Evolutionary conservation across 495 filamentous ascomycete species (phyloP).

Genomic region (Penicillium arizonense): DNA sequence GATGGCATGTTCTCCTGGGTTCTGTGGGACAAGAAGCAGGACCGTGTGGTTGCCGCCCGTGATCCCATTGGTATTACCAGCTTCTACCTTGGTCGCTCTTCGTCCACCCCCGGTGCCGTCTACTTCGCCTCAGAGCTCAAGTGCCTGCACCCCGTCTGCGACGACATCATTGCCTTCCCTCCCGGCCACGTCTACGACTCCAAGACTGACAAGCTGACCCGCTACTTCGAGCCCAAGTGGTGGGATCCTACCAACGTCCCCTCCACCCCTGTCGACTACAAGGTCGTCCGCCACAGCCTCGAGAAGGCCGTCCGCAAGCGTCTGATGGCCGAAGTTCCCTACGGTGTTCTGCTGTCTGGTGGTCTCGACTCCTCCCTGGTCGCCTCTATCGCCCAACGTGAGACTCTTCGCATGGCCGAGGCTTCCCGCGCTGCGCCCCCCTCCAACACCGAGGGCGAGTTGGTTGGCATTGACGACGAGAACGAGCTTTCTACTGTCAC

Average conservation of each 20-base stretch:
- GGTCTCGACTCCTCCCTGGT: constrained; percentile 95
- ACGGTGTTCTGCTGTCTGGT: constrained; percentile 92
- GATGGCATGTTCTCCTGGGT: constrained; percentile 99
- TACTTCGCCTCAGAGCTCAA: constrained; percentile 98
- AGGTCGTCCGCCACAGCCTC: constrained; percentile 71
- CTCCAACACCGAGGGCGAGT: constrained; percentile 53
- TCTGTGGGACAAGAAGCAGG: constrained; percentile 87
- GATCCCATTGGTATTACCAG: constrained; percentile 97
- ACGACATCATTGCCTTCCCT: constrained; percentile 90
- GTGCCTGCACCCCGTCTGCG: constrained; percentile 88
- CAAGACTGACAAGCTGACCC: constrained; percentile 70
- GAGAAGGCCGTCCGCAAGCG: constrained; percentile 94
- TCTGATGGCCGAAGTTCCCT: constrained; percentile 97
- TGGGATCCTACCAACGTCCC: constrained; percentile 82
- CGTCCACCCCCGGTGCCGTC: constrained; percentile 73
- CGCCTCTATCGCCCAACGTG: constrained; percentile 90
- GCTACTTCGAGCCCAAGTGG: constrained; percentile 92
- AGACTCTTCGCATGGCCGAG: constrained; percentile 73
- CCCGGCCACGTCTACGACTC: constrained; percentile 97
- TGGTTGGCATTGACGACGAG: constrained; percentile 92
- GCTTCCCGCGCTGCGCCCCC: constrained; percentile 39
- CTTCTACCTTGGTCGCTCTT: constrained; percentile 92
- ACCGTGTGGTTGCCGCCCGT: constrained; percentile 88
- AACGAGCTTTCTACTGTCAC: constrained; percentile 89
- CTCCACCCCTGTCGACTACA: constrained; percentile 76